These are phyloP conservation scores for Coemansia sp. DNA, from an alignment of 192 early-diverging fungal genomes.

Conservation along the genomic window DNA sequence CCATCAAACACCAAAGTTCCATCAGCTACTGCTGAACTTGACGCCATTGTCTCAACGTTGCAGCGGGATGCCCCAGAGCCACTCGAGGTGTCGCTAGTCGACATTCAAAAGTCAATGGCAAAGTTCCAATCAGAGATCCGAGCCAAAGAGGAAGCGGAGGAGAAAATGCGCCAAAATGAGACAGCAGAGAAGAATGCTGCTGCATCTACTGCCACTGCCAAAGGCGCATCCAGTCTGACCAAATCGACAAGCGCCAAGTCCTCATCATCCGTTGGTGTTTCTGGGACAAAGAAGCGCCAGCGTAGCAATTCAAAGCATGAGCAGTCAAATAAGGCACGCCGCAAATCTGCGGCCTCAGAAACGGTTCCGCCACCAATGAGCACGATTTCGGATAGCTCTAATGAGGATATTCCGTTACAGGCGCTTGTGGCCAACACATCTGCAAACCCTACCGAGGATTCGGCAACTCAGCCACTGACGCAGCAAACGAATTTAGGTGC, in stretches of 20 bases:
- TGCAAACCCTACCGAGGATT: background rate
- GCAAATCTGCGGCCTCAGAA: conserved; percentile 23
- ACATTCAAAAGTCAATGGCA: conserved; percentile 27
- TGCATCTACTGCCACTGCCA: background rate
- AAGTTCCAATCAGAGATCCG: conserved; percentile 38
- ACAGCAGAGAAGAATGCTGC: conserved; percentile 2
- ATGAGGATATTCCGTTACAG: conserved; percentile 33
- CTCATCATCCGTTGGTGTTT: background rate
- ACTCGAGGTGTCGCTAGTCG: conserved; percentile 27
- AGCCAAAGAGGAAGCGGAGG: conserved; percentile 33
- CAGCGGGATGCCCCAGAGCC: conserved; percentile 2
- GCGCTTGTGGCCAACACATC: conserved; percentile 13
- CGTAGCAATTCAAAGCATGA: conserved; percentile 44
- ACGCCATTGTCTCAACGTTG: conserved; percentile 15
- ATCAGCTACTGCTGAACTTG: conserved; percentile 14
- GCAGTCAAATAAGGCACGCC: conserved; percentile 32
- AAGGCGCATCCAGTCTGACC: background rate
- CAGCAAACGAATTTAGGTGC: background rate
- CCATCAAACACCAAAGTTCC: background rate
- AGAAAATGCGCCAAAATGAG: conserved; percentile 19
- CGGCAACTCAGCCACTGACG: background rate
- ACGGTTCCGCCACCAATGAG: conserved; percentile 15
- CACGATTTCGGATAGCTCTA: conserved; percentile 14
- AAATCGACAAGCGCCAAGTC: conserved; percentile 7
- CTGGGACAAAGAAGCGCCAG: conserved; percentile 41